phyloP scores from a whole-genome alignment of 2,329 filamentous ascomycete genomes.

The Diaporthe citriasiana region DNA sequence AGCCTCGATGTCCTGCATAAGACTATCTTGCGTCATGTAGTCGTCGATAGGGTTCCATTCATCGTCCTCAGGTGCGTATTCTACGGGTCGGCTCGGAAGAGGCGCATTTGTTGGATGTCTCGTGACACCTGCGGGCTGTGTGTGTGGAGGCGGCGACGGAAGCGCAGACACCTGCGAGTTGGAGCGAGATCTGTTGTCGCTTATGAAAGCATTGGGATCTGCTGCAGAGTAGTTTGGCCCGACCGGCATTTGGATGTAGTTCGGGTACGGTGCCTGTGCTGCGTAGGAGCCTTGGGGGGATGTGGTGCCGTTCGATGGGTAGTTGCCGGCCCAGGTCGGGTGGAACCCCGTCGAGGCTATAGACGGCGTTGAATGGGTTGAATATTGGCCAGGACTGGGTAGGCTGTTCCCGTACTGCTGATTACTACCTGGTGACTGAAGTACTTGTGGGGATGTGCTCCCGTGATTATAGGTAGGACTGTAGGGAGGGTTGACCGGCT shows the following conservation, averaged over 20 bases:
- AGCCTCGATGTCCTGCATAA: constrained; percentile 71
- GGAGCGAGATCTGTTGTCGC: constrained; percentile 61
- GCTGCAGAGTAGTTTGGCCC: constrained; percentile 64
- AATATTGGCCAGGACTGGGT: constrained; percentile 53
- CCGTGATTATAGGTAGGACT: constrained; percentile 43
- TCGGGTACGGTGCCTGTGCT: constrained; percentile 66
- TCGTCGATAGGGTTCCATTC: constrained; percentile 48
- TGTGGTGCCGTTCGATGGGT: constrained; percentile 43
- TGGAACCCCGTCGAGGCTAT: constrained; percentile 42
- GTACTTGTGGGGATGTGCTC: constrained; percentile 36
- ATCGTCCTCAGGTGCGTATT: constrained; percentile 59
- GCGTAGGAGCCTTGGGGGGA: constrained; percentile 43
- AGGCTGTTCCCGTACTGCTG: constrained; percentile 57
- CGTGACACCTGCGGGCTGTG: constrained; percentile 62
- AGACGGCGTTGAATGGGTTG: constrained; percentile 46
- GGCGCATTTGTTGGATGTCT: constrained; percentile 73
- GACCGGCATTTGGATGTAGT: constrained; percentile 66
- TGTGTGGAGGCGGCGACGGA: constrained; percentile 59
- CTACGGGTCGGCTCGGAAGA: constrained; percentile 67
- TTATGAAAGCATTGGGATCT: constrained; percentile 60
- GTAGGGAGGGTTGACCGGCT: constrained; percentile 56
- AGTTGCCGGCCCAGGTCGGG: constrained; percentile 45
- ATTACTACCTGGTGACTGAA: constrained; percentile 38
- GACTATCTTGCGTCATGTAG: constrained; percentile 64
- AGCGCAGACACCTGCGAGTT: constrained; percentile 65